Conservation (phyloP, 768 basidiomycete species). For the Daedaleopsis sinensis region DNA sequence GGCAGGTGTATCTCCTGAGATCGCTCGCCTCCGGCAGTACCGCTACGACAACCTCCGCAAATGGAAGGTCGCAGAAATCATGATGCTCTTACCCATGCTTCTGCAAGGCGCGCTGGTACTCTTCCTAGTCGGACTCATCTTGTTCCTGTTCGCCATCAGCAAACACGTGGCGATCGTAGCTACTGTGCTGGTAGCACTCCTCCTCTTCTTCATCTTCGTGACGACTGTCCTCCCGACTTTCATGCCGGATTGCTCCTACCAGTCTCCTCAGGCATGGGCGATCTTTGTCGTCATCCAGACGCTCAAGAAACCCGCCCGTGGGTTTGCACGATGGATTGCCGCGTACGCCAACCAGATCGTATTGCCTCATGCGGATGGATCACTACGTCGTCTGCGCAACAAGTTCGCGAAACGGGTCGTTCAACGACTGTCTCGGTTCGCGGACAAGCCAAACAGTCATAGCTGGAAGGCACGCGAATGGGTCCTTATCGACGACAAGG, state of each 20-base stretch:
- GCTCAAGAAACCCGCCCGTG: conserved; percentile 8
- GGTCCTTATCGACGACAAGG: conserved; percentile 9
- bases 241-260: conserved; percentile 23
- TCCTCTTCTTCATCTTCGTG: conserved; percentile 20
- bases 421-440: conserved; percentile 6
- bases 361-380: conserved; percentile 3
- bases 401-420: conserved; percentile 8
- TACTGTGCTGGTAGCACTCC: conserved; percentile 10
- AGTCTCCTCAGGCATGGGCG: conserved; percentile 24
- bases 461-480: conserved; percentile 18
- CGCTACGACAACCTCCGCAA: conserved; percentile 12
- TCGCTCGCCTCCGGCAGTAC: conserved; percentile 14
- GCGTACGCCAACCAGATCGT: not conserved
- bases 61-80: conserved; percentile 29
- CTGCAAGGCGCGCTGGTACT: conserved; percentile 22
- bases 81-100: conserved; percentile 26
- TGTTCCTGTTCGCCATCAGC: conserved; percentile 23
- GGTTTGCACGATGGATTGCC: conserved; percentile 4
- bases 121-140: conserved; percentile 26
- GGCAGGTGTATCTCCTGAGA: conserved; percentile 12
- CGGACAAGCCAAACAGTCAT: conserved; percentile 18
- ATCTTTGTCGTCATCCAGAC: conserved; percentile 19
- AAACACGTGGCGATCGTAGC: conserved; percentile 7
- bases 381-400: conserved; percentile 2
- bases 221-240: conserved; percentile 23